These are phyloP conservation scores for Peronospora belbahrii DNA, from an alignment of 352 stramenopile genomes.

Conservation along the genomic window DNA sequence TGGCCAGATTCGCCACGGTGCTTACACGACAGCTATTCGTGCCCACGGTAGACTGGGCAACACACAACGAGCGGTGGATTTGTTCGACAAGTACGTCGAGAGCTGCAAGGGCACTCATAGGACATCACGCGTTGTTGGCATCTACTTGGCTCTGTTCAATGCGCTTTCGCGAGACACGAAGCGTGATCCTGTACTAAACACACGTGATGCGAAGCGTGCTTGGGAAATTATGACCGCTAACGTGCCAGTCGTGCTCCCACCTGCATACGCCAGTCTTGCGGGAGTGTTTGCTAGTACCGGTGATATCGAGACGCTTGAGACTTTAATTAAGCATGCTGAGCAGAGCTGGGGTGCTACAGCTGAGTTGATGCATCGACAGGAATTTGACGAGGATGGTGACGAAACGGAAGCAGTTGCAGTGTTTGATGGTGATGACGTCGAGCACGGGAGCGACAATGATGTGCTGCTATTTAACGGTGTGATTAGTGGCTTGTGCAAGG, in stretches of 20 bases:
- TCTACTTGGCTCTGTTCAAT: constrained; percentile 79
- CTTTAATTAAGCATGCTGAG: constrained; percentile 53
- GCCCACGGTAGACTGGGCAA: constrained; percentile 56
- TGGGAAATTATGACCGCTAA: constrained; percentile 70
- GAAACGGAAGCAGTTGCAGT: constrained; percentile 22
- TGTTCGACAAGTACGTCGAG: constrained; percentile 65
- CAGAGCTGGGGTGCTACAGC: constrained; percentile 26
- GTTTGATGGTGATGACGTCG: constrained; percentile 21
- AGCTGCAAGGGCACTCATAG: constrained; percentile 26
- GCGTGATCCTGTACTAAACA: constrained; percentile 59
- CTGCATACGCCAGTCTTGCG: constrained; percentile 75
- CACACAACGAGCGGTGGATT: constrained; percentile 50
- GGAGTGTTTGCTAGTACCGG: constrained; percentile 72
- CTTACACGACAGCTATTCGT: constrained; percentile 63
- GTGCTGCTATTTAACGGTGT: constrained; percentile 67
- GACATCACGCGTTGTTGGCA: constrained; percentile 35
- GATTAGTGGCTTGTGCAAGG: constrained; percentile 75
- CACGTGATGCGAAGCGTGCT: constrained; percentile 55
- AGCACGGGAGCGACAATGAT: constrained; percentile 24
- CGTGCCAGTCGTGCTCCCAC: constrained; percentile 55
- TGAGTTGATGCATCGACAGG: constrained; percentile 17
- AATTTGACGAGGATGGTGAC: constrained; percentile 25
- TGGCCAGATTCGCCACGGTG: constrained; percentile 38
- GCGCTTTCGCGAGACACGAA: constrained; percentile 62
- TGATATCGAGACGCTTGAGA: constrained; percentile 56